These are phyloP conservation scores for Russula dissimulans DNA, from an alignment of 768 basidiomycete genomes.

Conservation along the genomic window DNA sequence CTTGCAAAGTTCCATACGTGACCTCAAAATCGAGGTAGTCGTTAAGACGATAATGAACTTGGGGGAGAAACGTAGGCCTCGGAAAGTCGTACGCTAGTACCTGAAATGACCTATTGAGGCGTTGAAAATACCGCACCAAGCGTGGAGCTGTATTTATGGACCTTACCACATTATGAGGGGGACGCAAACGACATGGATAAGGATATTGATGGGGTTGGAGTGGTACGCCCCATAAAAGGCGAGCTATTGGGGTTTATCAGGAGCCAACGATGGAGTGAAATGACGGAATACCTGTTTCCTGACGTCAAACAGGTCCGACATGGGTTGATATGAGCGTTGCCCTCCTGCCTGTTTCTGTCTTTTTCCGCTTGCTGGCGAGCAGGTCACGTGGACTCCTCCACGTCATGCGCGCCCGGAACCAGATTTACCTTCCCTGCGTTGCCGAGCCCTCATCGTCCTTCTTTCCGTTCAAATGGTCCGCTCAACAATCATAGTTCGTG, in stretches of 20 bases:
- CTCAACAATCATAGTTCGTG: slow-evolving; percentile 79
- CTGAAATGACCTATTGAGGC: slow-evolving; percentile 46
- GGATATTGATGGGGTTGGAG: slow-evolving; percentile 68
- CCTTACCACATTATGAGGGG: slow-evolving; percentile 73
- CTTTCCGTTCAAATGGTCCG: slow-evolving; percentile 53
- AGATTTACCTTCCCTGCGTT: neutral
- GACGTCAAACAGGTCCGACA: slow-evolving; percentile 49
- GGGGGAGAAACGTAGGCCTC: slow-evolving; percentile 36
- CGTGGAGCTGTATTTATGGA: neutral
- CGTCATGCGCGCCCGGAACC: neutral
- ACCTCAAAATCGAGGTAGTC: slow-evolving; percentile 61
- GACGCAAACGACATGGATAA: slow-evolving; percentile 80
- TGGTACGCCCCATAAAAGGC: slow-evolving; percentile 94
- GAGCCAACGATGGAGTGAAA: slow-evolving; percentile 6
- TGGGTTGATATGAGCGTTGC: slow-evolving; percentile 19
- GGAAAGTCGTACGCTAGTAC: slow-evolving; percentile 37
- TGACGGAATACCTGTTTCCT: slow-evolving; percentile 49
- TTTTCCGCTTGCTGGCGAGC: neutral
- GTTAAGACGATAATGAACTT: slow-evolving; percentile 42
- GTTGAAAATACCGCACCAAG: neutral
- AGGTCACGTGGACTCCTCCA: neutral
- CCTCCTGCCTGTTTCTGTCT: too few relatives aligned
- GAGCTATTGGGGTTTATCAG: slow-evolving; percentile 40
- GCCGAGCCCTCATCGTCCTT: neutral
- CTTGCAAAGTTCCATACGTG: slow-evolving; percentile 54